A percentile compares a stretch with the other conserved stretches of the same genome.
phyloP scores from a whole-genome alignment of 2,329 filamentous ascomycete genomes.

The Aspergillus fijiensis region DNA sequence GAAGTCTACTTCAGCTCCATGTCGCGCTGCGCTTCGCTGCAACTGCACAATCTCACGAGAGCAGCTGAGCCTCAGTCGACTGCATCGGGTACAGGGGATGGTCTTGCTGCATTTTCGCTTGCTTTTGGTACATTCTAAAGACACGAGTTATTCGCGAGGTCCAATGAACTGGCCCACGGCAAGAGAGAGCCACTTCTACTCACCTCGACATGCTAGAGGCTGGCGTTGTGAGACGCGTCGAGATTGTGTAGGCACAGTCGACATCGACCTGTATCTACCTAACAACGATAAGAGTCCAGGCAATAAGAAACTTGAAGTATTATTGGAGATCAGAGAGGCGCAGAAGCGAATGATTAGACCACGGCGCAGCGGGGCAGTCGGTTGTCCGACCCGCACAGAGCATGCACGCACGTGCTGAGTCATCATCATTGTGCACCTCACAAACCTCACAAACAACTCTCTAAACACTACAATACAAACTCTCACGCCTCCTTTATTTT shows the following conservation, averaged over 20 bases:
- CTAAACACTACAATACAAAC: no score
- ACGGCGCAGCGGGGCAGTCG: neutral
- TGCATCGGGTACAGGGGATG: constrained; percentile 25
- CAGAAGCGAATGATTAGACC: no score
- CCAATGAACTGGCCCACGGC: no score
- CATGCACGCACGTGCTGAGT: neutral
- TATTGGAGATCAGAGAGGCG: no score
- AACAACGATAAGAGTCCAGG: neutral
- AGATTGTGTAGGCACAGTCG: neutral
- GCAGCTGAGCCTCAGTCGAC: constrained; percentile 24
- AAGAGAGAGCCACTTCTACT: neutral
- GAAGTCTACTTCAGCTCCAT: constrained; percentile 29
- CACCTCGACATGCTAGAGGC: neutral
- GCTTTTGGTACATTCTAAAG: constrained; percentile 27
- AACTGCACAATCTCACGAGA: constrained; percentile 27
- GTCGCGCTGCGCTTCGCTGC: constrained; percentile 24
- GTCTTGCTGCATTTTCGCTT: constrained; percentile 30
- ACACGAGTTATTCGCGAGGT: neutral
- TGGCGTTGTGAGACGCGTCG: neutral
- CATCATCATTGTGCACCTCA: neutral
- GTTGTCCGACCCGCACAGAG: neutral
- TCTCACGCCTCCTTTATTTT: neutral
- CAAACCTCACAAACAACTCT: no score
- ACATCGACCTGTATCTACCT: neutral
- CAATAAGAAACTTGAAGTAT: no score